A percentile compares a stretch with the other conserved stretches of the same genome.
phyloP scores from a whole-genome alignment of 2,329 filamentous ascomycete species.

The Monosporascus sp. region DNA sequence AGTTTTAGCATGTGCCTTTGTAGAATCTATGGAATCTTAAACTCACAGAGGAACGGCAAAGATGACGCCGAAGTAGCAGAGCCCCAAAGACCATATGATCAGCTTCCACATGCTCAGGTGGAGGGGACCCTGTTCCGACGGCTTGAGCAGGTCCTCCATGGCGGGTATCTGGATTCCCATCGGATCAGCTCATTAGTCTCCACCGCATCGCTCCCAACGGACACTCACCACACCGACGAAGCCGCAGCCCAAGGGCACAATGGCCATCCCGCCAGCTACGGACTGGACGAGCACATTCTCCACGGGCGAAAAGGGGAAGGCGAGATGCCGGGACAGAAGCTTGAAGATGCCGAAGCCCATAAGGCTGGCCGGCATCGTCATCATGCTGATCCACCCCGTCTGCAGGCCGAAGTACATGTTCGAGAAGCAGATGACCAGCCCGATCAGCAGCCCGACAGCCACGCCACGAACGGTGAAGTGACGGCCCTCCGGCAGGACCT shows the following conservation, averaged over 20 bases:
- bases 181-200: background rate
- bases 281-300: constrained; percentile 97
- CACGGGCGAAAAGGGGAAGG: constrained; percentile 82
- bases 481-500: constrained; percentile 38
- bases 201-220: background rate
- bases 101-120: constrained; percentile 69
- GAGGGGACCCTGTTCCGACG: constrained; percentile 74
- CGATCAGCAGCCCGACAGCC: constrained; percentile 74
- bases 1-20: background rate
- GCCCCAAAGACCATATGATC: constrained; percentile 83
- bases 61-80: constrained; percentile 95
- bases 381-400: constrained; percentile 68
- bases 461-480: constrained; percentile 86
- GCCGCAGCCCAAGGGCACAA: constrained; percentile 92
- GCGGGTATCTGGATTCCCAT: constrained; percentile 61
- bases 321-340: constrained; percentile 64
- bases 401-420: constrained; percentile 99
- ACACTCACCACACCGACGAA: constrained; percentile 76
- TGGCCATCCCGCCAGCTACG: constrained; percentile 90
- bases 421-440: constrained; percentile 87
- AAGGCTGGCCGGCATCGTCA: constrained; percentile 94
- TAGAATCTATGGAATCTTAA: background rate
- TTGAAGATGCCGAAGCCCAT: constrained; percentile 96
- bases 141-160: constrained; percentile 76
- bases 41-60: constrained; percentile 82